A percentile compares a stretch with the other conserved stretches of the same genome.
Conservation (phyloP, 768 basidiomycete species). For the Hydnomerulius pinastri region DNA sequence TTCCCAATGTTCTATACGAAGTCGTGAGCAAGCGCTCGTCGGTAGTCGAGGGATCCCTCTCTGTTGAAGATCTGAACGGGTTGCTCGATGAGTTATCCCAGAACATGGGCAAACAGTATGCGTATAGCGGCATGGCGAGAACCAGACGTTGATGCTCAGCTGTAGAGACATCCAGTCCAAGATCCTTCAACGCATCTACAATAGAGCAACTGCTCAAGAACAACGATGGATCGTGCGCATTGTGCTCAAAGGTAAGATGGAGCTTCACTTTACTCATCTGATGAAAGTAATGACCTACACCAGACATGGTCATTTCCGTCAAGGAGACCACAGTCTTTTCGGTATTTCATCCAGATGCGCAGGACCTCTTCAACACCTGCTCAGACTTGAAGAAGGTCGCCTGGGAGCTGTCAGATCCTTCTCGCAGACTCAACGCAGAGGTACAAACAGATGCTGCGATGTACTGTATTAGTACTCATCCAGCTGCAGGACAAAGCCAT, state of each 20-base stretch:
- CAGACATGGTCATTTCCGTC: slow-evolving; percentile 90
- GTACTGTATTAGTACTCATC: slow-evolving; percentile 5
- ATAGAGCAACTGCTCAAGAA: slow-evolving; percentile 80
- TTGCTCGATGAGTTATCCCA: slow-evolving; percentile 76
- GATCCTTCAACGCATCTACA: slow-evolving; percentile 75
- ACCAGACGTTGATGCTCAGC: slow-evolving; percentile 8
- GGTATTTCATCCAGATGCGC: slow-evolving; percentile 93
- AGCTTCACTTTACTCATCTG: not conserved
- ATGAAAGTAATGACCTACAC: not conserved
- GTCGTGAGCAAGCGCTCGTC: slow-evolving; percentile 85
- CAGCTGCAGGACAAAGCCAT: slow-evolving; percentile 75
- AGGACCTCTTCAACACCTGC: slow-evolving; percentile 93
- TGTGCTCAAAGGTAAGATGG: slow-evolving; percentile 81
- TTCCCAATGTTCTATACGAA: slow-evolving; percentile 83
- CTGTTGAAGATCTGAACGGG: slow-evolving; percentile 83
- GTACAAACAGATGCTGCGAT: slow-evolving; percentile 28
- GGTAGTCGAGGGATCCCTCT: slow-evolving; percentile 69
- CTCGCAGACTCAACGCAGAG: slow-evolving; percentile 61
- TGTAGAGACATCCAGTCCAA: slow-evolving; percentile 72
- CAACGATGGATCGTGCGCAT: slow-evolving; percentile 97
- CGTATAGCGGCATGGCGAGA: not conserved
- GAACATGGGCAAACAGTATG: slow-evolving; percentile 75
- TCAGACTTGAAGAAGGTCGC: slow-evolving; percentile 94
- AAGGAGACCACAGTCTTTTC: slow-evolving; percentile 92
- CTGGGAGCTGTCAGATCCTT: slow-evolving; percentile 83